Evolutionary conservation across 2,329 filamentous ascomycete species (phyloP), one percentile per base, ranked within the genome.

Genomic region (Emmonsia crescens): DNA sequence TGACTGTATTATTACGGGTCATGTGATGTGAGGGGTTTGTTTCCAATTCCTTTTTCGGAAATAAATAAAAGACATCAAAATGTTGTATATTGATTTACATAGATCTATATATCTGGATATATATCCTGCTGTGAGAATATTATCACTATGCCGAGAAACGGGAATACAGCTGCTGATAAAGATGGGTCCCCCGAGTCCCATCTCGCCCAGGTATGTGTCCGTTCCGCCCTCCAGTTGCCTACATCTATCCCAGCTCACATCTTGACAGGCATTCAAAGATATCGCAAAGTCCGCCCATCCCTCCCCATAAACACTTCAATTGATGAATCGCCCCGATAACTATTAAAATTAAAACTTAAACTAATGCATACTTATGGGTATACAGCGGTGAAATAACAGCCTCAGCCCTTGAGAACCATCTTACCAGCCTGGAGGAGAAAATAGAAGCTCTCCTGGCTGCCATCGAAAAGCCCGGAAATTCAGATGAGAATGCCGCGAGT

Each of bases 371-470:
- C 19, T 48, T 57, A 57, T 52, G 57, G 52, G 60, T 38, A 52
- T 57, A 57, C 40, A 81, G 79, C 62, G 83, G 82, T 67, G 83
- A 85, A 71, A 75, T 75, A 63, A 80, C 82, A 38, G 83, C 83
- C 5, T 73, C 79, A 33, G 80, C 78, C 24, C 71, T 85, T 36
- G 83, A 85, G 68, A 77, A 76, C 63, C 79, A 83, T 66, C 76
- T 85, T 38, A 77, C 76, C 62, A 74, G 74, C 29, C 75, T 85
- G 60, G 83, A 85, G 68, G 76, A 74, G 60, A 82, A 80, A 70
- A 83, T 85, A 58, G 71, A 74, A 44, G 65, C 69, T 57, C 67
- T 73, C 21, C 62, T 72, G n/a, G 68, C 67, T 38, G 62, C 66
- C 3, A 67, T 70, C 16, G 57, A 61, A 56, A 57, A 48, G 9